Evolutionary conservation across 257 asterid genomes (phyloP).

Genomic region (Eustoma russellianum): DNA sequence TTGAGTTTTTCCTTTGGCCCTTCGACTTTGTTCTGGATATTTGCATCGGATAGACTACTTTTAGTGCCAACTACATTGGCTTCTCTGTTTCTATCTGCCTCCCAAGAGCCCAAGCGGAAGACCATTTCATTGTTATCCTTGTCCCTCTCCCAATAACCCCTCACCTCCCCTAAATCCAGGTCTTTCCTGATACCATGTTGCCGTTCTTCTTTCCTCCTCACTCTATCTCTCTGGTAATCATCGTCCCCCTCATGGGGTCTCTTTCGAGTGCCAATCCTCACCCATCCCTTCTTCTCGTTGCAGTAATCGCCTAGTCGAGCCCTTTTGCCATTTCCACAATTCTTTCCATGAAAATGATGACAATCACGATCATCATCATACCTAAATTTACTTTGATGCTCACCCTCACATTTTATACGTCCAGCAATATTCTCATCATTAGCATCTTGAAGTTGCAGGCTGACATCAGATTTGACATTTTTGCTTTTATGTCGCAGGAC

Average conservation of each 20-base stretch:
- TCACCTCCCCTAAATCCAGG: constrained; percentile 47
- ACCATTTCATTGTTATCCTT: constrained; percentile 69
- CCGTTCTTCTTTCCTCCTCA: constrained; percentile 59
- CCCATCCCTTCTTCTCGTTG: constrained; percentile 41
- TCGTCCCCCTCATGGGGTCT: constrained; percentile 51
- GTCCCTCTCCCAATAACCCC: constrained; percentile 96
- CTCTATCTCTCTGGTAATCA: constrained; percentile 44
- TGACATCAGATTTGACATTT: neutral
- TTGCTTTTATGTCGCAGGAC: constrained; percentile 7
- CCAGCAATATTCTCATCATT: neutral
- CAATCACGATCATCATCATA: constrained; percentile 12
- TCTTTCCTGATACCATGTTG: constrained; percentile 46
- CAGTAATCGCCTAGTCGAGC: constrained; percentile 32
- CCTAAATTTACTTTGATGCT: constrained; percentile 2
- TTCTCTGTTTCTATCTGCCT: constrained; percentile 45
- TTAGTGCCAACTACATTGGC: constrained; percentile 35
- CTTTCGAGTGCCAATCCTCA: constrained; percentile 50
- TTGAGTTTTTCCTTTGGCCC: constrained; percentile 34
- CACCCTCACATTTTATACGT: constrained; percentile 4
- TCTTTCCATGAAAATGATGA: constrained; percentile 31
- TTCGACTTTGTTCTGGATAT: constrained; percentile 38
- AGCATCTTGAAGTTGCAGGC: neutral
- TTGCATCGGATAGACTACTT: constrained; percentile 22
- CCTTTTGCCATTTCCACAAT: constrained; percentile 27
- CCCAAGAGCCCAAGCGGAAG: constrained; percentile 78